Evolutionary conservation across 2,329 filamentous ascomycete species (phyloP), one percentile per base, ranked within the genome.

Genomic region (Penicillium sp.): DNA sequence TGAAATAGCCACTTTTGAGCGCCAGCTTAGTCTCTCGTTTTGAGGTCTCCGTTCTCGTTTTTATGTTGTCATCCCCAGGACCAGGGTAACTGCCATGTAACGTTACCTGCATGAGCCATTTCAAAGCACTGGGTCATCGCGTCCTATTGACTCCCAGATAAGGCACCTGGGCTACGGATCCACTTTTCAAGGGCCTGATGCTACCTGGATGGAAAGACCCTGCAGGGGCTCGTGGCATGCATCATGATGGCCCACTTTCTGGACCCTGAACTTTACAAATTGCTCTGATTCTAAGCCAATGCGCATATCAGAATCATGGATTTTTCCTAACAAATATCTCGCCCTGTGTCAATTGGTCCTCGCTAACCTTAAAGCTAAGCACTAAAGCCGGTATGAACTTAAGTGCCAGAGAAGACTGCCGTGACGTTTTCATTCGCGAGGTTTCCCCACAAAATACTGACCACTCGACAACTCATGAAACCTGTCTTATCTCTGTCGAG

Each of bases 371-470:
- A 40, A 40, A 22, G 22, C 18, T 46, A 6, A 15, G 29, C 11
- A 15, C 20, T 12, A 35, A 37, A 26, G 18, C 18, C 40, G 40
- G 52, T 51, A 45, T 54, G 47, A 49, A 48, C 48, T 48, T 49
- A 55, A 42, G 49, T 51, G 53, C 47, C 25, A 37, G 43, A 31
- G 48, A 49, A 25, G 29, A 47, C 43, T 53, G 43, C 41, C 41
- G 43, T 31, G 33, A 35, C 20, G 43, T 18, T 31, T 22, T 57
- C 41, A 65, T 63, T 65, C 54, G 61, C 44, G 57, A 59, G 54
- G 60, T 64, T 65, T 64, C 60, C 63, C 61, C 61, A 61, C 61
- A 60, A 42, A 47, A 18, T 18, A 43, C 25, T 41, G 33, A 33
- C 35, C 47, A 47, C 48, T 44, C 14, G 33, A 57, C 53, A 53